A percentile compares a stretch with the other conserved stretches of the same genome.
Conservation (phyloP, 2,329 filamentous ascomycete genomes). For the Calonectria leucothoes region DNA sequence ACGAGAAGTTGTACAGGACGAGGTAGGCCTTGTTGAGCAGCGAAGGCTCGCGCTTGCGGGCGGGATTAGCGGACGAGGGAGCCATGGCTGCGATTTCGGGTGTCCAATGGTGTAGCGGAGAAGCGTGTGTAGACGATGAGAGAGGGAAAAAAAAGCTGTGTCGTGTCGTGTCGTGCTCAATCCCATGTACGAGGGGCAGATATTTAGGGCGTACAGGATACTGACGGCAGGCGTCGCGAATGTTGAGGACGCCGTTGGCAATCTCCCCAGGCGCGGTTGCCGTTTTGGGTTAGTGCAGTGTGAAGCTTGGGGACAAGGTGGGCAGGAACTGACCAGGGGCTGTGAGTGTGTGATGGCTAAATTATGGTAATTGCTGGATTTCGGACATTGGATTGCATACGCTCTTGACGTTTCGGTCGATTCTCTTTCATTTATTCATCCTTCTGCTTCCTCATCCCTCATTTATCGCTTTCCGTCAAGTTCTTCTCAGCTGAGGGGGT, state of each 20-base stretch:
- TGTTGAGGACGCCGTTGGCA: conserved; percentile 33
- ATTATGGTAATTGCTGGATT: background rate
- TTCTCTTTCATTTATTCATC: background rate
- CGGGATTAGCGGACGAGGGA: conserved; percentile 34
- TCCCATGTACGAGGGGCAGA: background rate
- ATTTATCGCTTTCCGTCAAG: background rate
- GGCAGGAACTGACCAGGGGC: background rate
- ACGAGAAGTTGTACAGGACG: conserved; percentile 85
- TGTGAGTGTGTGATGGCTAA: background rate
- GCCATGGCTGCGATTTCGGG: conserved; percentile 32
- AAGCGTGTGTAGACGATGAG: background rate
- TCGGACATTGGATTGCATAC: background rate
- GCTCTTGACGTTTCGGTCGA: background rate
- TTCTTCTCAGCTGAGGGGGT: background rate
- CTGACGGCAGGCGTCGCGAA: background rate
- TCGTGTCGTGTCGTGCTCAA: background rate
- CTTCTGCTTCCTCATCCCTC: too few species aligned
- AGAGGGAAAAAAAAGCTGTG: background rate
- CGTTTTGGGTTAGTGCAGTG: conserved; percentile 30
- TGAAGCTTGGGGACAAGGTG: background rate
- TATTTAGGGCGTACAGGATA: background rate
- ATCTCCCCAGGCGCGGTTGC: conserved; percentile 23
- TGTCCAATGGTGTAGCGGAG: background rate
- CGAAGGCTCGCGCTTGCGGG: conserved; percentile 41
- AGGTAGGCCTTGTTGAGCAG: conserved; percentile 75